Evolutionary conservation across 2,329 filamentous ascomycete genomes (phyloP).

Genomic region (Colletotrichum kahawae): DNA sequence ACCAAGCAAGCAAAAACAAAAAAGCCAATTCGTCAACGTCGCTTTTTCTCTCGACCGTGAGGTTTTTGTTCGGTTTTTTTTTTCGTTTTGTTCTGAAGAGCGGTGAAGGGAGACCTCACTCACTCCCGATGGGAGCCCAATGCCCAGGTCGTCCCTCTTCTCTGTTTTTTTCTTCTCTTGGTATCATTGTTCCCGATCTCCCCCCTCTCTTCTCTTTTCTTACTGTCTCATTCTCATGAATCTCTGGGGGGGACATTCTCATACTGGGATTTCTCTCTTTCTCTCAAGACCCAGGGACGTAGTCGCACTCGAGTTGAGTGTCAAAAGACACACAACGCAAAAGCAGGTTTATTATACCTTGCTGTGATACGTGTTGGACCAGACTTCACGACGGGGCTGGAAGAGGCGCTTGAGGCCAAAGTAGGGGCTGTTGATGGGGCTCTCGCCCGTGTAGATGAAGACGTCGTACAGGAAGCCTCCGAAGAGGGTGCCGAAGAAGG

Average conservation of each 20-base stretch:
- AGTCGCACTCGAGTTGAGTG: not conserved
- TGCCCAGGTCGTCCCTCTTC: not conserved
- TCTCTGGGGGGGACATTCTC: not conserved
- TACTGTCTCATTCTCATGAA: not conserved
- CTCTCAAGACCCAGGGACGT: not conserved
- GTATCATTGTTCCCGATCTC: not conserved
- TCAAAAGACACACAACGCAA: not conserved
- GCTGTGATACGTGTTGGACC: conserved; percentile 26
- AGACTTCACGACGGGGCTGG: conserved; percentile 36
- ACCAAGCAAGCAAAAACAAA: not conserved
- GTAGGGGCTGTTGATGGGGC: conserved; percentile 71
- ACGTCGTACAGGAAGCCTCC: conserved; percentile 72
- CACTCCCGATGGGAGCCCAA: not conserved
- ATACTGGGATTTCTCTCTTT: not conserved
- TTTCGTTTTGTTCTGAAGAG: not conserved
- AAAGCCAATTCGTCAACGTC: not conserved
- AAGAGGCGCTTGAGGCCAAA: conserved; percentile 63
- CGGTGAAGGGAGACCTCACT: not conserved
- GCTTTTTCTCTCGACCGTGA: not conserved
- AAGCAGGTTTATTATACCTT: not conserved
- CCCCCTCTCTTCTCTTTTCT: not conserved
- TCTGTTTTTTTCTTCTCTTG: not conserved
- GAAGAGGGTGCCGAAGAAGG: conserved; percentile 67
- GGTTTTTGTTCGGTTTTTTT: not conserved
- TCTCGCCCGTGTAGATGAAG: conserved; percentile 73